Conservation (phyloP, 345 rosid species). For the Populus deltoides region DNA sequence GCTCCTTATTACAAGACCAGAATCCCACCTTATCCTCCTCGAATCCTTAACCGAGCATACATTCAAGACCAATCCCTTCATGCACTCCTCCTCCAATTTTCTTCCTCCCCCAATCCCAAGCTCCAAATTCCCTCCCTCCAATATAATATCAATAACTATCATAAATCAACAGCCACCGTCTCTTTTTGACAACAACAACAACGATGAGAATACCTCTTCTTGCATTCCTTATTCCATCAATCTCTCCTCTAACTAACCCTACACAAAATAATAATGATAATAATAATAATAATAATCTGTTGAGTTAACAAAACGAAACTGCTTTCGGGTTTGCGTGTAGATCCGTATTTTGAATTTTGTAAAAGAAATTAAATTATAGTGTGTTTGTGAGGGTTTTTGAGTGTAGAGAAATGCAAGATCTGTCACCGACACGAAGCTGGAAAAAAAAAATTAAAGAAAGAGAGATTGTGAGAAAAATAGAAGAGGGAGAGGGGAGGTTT, state of each 20-base stretch:
- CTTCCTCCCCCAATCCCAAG: neutral
- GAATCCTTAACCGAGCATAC: conserved; percentile 35
- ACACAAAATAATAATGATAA: neutral
- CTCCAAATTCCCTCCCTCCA: neutral
- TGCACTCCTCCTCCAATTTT: conserved; percentile 23
- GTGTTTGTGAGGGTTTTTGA: conserved; percentile 5
- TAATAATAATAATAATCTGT: neutral
- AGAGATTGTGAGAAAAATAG: conserved; percentile 12
- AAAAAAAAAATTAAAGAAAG: neutral
- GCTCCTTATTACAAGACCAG: conserved; percentile 54
- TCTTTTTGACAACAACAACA: conserved; percentile 26
- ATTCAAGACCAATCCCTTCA: conserved; percentile 45
- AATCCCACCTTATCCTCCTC: conserved; percentile 53
- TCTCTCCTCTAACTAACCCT: neutral
- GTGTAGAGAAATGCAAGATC: conserved; percentile 41
- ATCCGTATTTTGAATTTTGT: neutral
- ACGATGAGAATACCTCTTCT: neutral
- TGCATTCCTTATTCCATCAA: neutral
- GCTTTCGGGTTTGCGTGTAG: neutral
- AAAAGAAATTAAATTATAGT: neutral
- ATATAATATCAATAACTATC: conserved; percentile 11
- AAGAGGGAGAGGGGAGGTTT: conserved; percentile 11
- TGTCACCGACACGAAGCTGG: conserved; percentile 35
- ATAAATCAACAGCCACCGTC: conserved; percentile 12
- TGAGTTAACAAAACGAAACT: neutral